Evolutionary conservation across 2,329 filamentous ascomycete species (phyloP).

Genomic region (Colletotrichum lindemuthianum): DNA sequence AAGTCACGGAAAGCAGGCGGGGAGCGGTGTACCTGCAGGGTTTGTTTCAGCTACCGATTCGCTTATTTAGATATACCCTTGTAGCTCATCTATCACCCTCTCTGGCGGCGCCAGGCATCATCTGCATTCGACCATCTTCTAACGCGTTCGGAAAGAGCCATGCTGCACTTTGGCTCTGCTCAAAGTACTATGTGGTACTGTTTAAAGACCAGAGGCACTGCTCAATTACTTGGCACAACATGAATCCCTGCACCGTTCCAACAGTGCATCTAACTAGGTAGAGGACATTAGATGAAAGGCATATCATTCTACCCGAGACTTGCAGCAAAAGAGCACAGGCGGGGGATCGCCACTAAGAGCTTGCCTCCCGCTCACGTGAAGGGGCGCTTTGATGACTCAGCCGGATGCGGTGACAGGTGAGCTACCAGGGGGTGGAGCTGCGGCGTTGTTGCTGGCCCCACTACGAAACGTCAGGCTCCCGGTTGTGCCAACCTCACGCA

Average conservation of each 20-base stretch:
- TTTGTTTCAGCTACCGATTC: constrained; percentile 34
- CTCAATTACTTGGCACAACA: too few species aligned
- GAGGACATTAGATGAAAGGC: too few species aligned
- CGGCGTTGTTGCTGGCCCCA: constrained; percentile 41
- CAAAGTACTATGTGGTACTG: too few species aligned
- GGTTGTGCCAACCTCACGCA: constrained; percentile 41
- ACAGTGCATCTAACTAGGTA: too few species aligned
- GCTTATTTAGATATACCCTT: constrained; percentile 25
- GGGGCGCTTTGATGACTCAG: constrained; percentile 16
- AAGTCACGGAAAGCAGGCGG: constrained; percentile 23
- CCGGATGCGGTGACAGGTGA: constrained; percentile 22
- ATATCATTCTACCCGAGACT: background rate
- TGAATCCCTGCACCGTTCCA: too few species aligned
- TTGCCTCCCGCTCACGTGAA: constrained; percentile 19
- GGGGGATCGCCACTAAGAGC: constrained; percentile 26
- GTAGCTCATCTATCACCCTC: background rate
- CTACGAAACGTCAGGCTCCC: constrained; percentile 46
- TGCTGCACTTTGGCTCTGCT: background rate
- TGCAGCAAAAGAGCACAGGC: constrained; percentile 20
- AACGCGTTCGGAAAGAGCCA: constrained; percentile 10
- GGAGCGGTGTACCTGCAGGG: constrained; percentile 37
- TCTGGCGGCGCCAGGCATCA: background rate
- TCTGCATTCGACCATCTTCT: constrained; percentile 21
- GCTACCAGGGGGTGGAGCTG: constrained; percentile 19
- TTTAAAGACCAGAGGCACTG: too few species aligned